phyloP scores from a whole-genome alignment of 257 asterid species.

The Solanum ossicruentum region DNA sequence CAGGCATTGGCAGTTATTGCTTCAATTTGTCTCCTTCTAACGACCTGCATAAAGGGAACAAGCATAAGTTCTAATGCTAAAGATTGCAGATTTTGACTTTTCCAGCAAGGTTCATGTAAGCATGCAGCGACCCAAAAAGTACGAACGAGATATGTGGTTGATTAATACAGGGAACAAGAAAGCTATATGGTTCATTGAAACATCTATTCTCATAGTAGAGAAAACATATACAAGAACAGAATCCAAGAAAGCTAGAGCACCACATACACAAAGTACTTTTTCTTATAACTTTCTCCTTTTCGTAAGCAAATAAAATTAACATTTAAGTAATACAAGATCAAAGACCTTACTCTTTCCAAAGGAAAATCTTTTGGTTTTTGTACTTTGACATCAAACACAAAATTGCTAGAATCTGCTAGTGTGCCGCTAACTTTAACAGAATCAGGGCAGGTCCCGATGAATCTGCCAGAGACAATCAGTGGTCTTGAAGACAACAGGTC shows the following conservation, averaged over 20 bases:
- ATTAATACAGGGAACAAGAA: background rate
- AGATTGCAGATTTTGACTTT: background rate
- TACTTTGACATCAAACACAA: constrained; percentile 32
- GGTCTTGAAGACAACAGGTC: constrained; percentile 61
- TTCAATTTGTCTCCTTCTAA: constrained; percentile 49
- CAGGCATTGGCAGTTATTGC: constrained; percentile 60
- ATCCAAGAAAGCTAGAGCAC: background rate
- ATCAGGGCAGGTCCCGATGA: constrained; percentile 49
- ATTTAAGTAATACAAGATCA: background rate
- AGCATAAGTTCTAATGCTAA: background rate
- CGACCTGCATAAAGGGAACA: constrained; percentile 24
- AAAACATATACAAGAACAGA: background rate
- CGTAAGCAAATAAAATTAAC: background rate
- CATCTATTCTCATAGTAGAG: background rate
- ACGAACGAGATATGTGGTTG: background rate
- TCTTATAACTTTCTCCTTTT: background rate
- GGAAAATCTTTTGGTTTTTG: constrained; percentile 57
- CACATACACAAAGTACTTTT: background rate
- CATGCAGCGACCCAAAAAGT: background rate
- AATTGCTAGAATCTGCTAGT: constrained; percentile 41
- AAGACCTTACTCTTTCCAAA: constrained; percentile 48
- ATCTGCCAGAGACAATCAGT: constrained; percentile 67
- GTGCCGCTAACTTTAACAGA: constrained; percentile 42
- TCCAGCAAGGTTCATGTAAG: background rate
- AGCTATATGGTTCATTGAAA: background rate